Base-by-base conservation (phyloP, 208 protist species). In the Wallacemonas rigidus region DNA sequence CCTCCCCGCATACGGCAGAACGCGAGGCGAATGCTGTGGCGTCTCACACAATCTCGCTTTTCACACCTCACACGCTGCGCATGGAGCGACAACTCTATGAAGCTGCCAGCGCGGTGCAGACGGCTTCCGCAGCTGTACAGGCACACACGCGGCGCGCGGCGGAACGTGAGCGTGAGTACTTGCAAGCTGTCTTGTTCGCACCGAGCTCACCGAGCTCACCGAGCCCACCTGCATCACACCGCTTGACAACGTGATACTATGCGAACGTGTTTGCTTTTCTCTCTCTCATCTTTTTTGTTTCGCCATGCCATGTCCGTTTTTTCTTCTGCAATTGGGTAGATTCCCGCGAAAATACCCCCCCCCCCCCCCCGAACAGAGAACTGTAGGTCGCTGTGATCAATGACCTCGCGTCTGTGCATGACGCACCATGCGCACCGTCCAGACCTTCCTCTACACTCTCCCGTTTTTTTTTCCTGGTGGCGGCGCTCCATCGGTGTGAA, bases 61-160 rank as follows among this genome's bases (percentile, higher is more conserved):
- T 65, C 60, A 53, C 60, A 12, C 60, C 60, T 9, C 43, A 65
- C 40, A 65, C 60, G 63, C 63, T 57, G 43, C 63, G 54, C 17
- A 44, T 38, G 44, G 69, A 73, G 44, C 38, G 69, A 44, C 39
- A 65, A 35, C 69, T 73, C 1, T 64, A 58, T 35, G 53, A 62
- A n/a, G 69, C 69, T n/a, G 51, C 65, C 11, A 54, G 69, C 9
- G 50, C 41, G 36, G 26, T 73, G 57, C 69, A 73, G 56, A 26
- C 17, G 9, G 69, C 69, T 3, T 36, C 69, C 3, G 35, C 7
- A 4, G 56, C 56, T 5, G 69, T 64, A 2, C 50, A 73, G 44
- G 56, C 8, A 17, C 39, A 44, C 5, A 36, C 39, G 11, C 69
- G 55, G 3, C 43, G 36, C 4, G 44, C 69, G 7, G 55, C 69